A percentile compares a stretch with the other conserved stretches of the same genome.
Evolutionary conservation across 805 yeast species (phyloP).

Genomic region (Hanseniaspora lindneri): DNA sequence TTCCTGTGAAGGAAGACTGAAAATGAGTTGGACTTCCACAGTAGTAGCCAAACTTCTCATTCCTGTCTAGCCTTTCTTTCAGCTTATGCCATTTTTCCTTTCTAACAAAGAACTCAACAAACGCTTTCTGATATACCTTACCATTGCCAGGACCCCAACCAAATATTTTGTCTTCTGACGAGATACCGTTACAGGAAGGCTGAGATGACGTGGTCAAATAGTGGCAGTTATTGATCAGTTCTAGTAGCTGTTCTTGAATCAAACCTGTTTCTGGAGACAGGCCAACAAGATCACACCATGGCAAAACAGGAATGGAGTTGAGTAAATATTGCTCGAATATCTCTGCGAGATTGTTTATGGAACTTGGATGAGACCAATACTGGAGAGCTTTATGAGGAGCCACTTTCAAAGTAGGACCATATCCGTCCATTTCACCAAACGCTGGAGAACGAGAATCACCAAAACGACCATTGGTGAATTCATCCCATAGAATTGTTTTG

Average conservation of each 20-base stretch:
- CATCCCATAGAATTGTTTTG: conserved; percentile 55
- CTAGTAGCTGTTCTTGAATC: conserved; percentile 81
- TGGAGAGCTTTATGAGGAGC: conserved; percentile 52
- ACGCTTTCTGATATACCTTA: conserved; percentile 79
- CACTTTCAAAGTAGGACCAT: conserved; percentile 81
- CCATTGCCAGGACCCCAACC: conserved; percentile 98
- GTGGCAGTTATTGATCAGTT: conserved; percentile 52
- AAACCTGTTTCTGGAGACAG: conserved; percentile 80
- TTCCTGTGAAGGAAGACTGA: conserved; percentile 28
- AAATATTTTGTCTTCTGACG: conserved; percentile 70
- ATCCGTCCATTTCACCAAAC: conserved; percentile 95
- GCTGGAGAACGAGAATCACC: conserved; percentile 95
- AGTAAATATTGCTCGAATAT: conserved; percentile 64
- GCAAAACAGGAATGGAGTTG: conserved; percentile 63
- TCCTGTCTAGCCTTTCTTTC: conserved; percentile 38
- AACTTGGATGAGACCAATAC: conserved; percentile 71
- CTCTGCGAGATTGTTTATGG: conserved; percentile 45
- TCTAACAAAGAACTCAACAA: conserved; percentile 79
- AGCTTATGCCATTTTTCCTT: conserved; percentile 56
- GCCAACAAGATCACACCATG: conserved; percentile 77
- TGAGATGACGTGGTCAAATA: conserved; percentile 88
- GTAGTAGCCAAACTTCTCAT: conserved; percentile 20
- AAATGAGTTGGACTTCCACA: conserved; percentile 11
- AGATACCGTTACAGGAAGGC: conserved; percentile 77
- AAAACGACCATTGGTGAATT: conserved; percentile 88